Evolutionary conservation across 768 basidiomycete species (phyloP).

Genomic region (Fistulinella prunicolor): DNA sequence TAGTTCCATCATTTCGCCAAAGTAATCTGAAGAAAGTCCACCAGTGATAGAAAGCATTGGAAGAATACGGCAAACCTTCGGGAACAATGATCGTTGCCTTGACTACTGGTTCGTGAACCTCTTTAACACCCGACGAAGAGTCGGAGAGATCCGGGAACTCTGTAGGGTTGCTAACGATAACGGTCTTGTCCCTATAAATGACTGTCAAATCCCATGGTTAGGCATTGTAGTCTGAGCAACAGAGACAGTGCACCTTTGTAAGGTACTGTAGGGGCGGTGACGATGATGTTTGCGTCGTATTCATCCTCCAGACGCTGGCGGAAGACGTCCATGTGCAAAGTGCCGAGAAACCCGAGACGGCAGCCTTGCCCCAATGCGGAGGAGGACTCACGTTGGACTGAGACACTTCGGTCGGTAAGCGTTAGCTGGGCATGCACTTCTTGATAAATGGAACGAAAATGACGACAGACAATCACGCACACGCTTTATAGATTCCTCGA

Average conservation of each 20-base stretch:
- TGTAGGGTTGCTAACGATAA: conserved; percentile 84
- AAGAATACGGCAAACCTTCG: conserved; percentile 54
- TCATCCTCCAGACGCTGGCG: conserved; percentile 97
- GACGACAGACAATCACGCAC: conserved; percentile 41
- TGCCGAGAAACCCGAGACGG: conserved; percentile 92
- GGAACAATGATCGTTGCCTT: conserved; percentile 94
- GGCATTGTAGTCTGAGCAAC: background rate
- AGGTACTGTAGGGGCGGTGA: conserved; percentile 95
- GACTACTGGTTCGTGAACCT: conserved; percentile 90
- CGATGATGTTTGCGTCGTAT: conserved; percentile 89
- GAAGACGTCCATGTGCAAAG: conserved; percentile 95
- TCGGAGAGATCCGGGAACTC: conserved; percentile 89
- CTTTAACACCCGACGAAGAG: conserved; percentile 53
- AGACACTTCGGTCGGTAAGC: conserved; percentile 85
- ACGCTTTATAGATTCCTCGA: conserved; percentile 93
- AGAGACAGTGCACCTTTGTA: conserved; percentile 59
- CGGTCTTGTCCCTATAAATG: conserved; percentile 61
- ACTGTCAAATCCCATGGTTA: conserved; percentile 44
- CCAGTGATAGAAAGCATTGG: background rate
- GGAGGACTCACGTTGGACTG: conserved; percentile 88
- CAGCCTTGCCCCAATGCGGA: conserved; percentile 94
- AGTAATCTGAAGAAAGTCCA: conserved; percentile 57
- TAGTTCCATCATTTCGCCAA: conserved; percentile 95
- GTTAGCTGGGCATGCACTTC: conserved; percentile 52
- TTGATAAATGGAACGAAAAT: conserved; percentile 10